Percentiles rank a stretch among this genome's conserved stretches.
Evolutionary conservation across 257 asterid species (phyloP).

Genomic region (Penstemon davidsonii): DNA sequence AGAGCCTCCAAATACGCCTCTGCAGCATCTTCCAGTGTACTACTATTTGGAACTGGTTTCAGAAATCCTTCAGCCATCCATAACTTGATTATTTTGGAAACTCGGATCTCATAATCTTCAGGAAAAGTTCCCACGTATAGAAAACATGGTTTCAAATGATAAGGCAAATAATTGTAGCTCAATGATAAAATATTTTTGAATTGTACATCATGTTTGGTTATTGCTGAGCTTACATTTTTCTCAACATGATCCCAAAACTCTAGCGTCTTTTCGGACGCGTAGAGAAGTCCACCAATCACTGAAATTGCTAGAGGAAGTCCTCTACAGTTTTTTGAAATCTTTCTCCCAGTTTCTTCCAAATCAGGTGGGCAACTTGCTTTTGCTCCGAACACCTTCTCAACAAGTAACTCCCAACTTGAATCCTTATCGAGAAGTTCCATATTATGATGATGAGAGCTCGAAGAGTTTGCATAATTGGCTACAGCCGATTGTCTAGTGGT

Average conservation of each 20-base stretch:
- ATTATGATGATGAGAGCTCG: neutral
- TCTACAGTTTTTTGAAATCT: conserved; percentile 12
- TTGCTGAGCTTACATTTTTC: neutral
- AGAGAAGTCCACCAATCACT: conserved; percentile 7
- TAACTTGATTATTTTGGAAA: neutral
- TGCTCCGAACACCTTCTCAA: conserved; percentile 1
- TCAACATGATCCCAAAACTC: conserved; percentile 12
- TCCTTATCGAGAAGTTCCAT: neutral
- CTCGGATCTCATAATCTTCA: conserved; percentile 2
- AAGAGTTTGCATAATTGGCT: neutral
- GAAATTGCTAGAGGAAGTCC: conserved; percentile 20
- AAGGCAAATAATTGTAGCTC: conserved; percentile 7
- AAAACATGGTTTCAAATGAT: conserved; percentile 21
- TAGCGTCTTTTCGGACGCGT: neutral
- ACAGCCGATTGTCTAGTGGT: conserved; percentile 5
- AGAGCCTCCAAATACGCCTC: conserved; percentile 5
- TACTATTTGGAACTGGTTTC: neutral
- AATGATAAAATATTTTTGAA: conserved; percentile 1
- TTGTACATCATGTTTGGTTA: neutral
- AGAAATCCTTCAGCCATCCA: conserved; percentile 18
- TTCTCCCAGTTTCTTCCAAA: neutral
- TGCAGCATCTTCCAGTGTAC: conserved; percentile 2
- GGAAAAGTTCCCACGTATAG: conserved; percentile 6
- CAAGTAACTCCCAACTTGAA: neutral
- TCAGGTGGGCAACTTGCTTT: neutral